phyloP scores from a whole-genome alignment of 768 basidiomycete species.

The Mycena rosella region DNA sequence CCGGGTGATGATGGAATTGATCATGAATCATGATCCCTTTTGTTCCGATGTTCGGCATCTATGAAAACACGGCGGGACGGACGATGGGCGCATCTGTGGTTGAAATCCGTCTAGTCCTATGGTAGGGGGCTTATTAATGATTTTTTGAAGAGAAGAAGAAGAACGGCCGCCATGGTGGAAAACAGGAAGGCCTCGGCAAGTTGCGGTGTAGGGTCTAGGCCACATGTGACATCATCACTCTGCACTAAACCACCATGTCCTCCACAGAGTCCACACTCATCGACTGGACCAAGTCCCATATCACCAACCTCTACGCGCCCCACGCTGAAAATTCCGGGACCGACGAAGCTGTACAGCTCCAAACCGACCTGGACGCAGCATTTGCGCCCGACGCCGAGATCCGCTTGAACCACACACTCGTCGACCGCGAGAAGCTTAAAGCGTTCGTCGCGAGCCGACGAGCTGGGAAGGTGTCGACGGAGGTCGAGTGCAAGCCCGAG shows the following conservation, averaged over 20 bases:
- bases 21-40: too few species aligned
- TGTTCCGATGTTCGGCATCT: too few species aligned
- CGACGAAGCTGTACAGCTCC: conserved; percentile 14
- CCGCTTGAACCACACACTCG: conserved; percentile 22
- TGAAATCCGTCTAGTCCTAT: too few species aligned
- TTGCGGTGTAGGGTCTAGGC: neutral
- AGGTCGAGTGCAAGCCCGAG: conserved; percentile 25
- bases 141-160: neutral
- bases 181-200: neutral
- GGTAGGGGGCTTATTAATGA: too few species aligned
- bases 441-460: conserved; percentile 20
- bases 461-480: neutral
- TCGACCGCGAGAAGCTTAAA: conserved; percentile 14
- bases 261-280: conserved; percentile 16
- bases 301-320: conserved; percentile 22
- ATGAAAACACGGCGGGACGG: too few species aligned
- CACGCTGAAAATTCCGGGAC: neutral
- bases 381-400: conserved; percentile 32
- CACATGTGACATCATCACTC: conserved; percentile 26
- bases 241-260: neutral
- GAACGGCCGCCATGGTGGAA: neutral
- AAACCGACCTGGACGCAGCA: conserved; percentile 8
- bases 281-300: conserved; percentile 24
- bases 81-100: too few species aligned
- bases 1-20: too few species aligned